Conservation (phyloP, 208 protist species). For the Trypanosomatidae sp. region DNA sequence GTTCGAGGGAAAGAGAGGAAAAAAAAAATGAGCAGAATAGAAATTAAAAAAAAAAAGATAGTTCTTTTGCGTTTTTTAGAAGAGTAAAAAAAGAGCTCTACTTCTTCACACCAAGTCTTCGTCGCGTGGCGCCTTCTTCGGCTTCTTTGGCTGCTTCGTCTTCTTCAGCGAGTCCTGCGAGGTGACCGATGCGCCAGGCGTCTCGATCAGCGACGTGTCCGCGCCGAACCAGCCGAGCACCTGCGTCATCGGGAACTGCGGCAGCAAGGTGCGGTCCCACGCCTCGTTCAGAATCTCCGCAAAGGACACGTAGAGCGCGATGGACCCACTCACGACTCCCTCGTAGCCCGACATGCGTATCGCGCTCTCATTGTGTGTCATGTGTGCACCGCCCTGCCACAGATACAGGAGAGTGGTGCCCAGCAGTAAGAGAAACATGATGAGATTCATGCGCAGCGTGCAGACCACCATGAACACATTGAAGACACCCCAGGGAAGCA, state of each 20-base stretch:
- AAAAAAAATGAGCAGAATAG: too few relatives aligned
- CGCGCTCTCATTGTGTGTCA: slow-evolving; percentile 20
- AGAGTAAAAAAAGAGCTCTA: too few relatives aligned
- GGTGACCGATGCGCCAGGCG: too few relatives aligned
- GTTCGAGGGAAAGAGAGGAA: too few relatives aligned
- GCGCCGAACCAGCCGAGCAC: slow-evolving; percentile 28
- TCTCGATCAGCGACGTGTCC: too few relatives aligned
- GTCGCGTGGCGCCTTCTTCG: too few relatives aligned
- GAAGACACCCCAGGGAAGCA: slow-evolving; percentile 27
- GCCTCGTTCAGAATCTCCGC: slow-evolving; percentile 49
- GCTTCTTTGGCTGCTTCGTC: too few relatives aligned
- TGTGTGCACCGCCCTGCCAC: slow-evolving; percentile 20
- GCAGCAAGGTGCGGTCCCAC: slow-evolving; percentile 40
- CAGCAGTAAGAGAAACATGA: slow-evolving; percentile 28
- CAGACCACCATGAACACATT: slow-evolving; percentile 25
- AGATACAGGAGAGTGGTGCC: slow-evolving; percentile 31
- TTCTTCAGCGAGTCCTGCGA: too few relatives aligned
- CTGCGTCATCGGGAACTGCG: slow-evolving; percentile 34
- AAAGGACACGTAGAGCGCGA: slow-evolving; percentile 52
- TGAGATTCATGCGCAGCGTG: slow-evolving; percentile 30
- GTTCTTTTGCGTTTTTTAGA: too few relatives aligned
- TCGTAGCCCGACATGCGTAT: slow-evolving; percentile 40
- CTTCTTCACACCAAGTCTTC: too few relatives aligned
- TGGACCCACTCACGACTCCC: slow-evolving; percentile 47
- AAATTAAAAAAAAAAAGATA: too few relatives aligned